These are phyloP conservation scores for Paraphoma chrysanthemicola DNA, from an alignment of 2,329 filamentous ascomycete species.

Conservation along the genomic window DNA sequence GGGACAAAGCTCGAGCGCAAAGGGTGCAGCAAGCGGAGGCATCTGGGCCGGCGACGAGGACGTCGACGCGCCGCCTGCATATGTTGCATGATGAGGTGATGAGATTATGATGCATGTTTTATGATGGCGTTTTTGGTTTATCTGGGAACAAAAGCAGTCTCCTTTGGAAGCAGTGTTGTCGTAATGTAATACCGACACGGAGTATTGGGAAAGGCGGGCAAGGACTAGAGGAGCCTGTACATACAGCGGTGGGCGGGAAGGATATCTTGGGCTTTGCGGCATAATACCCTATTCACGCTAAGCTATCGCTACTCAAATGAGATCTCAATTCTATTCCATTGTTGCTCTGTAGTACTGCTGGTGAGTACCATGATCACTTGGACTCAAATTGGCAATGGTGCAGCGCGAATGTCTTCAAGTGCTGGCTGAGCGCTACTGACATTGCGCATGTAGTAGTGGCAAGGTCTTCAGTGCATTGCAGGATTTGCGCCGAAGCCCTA, in stretches of 20 bases:
- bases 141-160: not conserved
- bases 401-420: too few relatives aligned
- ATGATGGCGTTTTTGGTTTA: constrained; percentile 1
- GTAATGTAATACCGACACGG: not conserved
- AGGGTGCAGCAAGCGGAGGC: not conserved
- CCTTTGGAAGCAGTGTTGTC: not conserved
- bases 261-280: not conserved
- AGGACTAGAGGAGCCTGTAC: not conserved
- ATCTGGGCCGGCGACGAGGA: constrained; percentile 5
- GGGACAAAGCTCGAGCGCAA: not conserved
- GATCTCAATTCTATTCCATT: not conserved
- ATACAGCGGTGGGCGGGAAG: not conserved
- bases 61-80: constrained; percentile 7
- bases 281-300: not conserved
- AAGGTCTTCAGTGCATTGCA: too few relatives aligned
- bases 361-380: too few relatives aligned
- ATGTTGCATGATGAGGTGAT: constrained; percentile 1
- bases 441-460: too few relatives aligned
- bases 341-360: not conserved
- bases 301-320: not conserved
- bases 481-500: too few relatives aligned
- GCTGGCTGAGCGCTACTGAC: too few relatives aligned
- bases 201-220: not conserved
- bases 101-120: constrained; percentile 6
- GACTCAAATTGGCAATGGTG: too few relatives aligned